Base-by-base conservation (phyloP, 1,284 basidiomycete genomes). In the Puccinia triticina region DNA sequence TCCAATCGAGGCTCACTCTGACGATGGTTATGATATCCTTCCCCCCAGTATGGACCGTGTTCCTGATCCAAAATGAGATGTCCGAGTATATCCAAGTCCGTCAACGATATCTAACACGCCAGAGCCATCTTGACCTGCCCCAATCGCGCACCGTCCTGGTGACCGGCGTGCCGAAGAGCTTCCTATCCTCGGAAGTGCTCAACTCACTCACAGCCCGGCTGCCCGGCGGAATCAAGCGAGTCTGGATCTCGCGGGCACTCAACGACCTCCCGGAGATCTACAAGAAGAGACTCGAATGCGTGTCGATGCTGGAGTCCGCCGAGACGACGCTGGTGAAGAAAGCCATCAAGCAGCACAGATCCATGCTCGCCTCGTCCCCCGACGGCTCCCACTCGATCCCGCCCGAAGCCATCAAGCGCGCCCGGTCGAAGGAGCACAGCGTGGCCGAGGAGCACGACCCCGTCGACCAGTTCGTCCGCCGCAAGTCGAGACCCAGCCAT, bases 141-240 rank as follows among this genome's bases (percentile, higher is more conserved):
- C 93, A 95, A 88, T 93, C 95, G 0, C 93, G 92, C 84, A 97
- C 96, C 2, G 90, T 99, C 37, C 91, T 95, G 67, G 89, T 98
- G 84, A 94, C 94, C 18, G 94, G 94, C 69, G 91, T 99, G 7
- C 95, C 96, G n/a, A 88, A 90, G 71, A 90, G 91, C 77, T 92
- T 92, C 85, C 91, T 95, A 84, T 88, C 88, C 57, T 87, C 92
- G 34, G 37, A 61, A 43, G 50, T 55, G 11, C 53, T 80, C 84
- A 88, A 90, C 29, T 91, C 92, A 40, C 89, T 98, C 43, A 89
- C 88, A 69, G 89, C 89, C 82, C 89, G 91, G 83, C 89, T 95
- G 5, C 94, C 94, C 0, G 94, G 94, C 12, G 94, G 94, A 32
- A 92, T 95, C 4, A 92, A 91, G 84, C 91, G 92, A 83, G 91